Conservation (phyloP, 352 stramenopile genomes). For the Discostella stelligera region DNA sequence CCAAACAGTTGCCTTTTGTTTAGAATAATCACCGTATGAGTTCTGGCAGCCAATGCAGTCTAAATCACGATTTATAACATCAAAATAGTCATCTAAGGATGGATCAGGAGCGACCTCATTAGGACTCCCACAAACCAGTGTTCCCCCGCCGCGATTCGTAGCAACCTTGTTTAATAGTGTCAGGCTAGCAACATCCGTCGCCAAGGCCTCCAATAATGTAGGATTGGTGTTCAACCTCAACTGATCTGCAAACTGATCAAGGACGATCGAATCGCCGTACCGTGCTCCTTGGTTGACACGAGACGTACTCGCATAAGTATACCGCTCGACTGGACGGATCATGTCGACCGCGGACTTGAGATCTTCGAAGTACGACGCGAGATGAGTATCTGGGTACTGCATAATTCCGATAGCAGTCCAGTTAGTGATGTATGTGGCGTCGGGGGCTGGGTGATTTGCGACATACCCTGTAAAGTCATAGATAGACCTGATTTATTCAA, state of each 20-base stretch:
- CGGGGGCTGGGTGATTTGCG: conserved; percentile 16
- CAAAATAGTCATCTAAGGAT: conserved; percentile 59
- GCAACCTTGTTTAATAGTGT: conserved; percentile 37
- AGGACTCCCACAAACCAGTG: conserved; percentile 53
- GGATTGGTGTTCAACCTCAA: conserved; percentile 38
- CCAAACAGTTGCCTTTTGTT: conserved; percentile 60
- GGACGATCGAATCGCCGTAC: conserved; percentile 52
- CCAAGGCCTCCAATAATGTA: conserved; percentile 26
- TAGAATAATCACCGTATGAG: conserved; percentile 44
- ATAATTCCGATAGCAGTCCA: conserved; percentile 42
- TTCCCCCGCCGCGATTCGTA: conserved; percentile 42
- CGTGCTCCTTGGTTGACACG: conserved; percentile 48
- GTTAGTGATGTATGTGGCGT: conserved; percentile 29
- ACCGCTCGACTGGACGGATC: conserved; percentile 30
- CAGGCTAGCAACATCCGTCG: conserved; percentile 29
- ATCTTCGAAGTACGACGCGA: conserved; percentile 48
- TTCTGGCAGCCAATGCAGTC: conserved; percentile 50
- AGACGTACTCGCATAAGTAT: conserved; percentile 37
- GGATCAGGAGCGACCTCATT: conserved; percentile 64
- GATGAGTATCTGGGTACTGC: conserved; percentile 43
- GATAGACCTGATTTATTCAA: conserved; percentile 37
- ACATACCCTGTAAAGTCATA: conserved; percentile 57
- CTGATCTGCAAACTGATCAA: conserved; percentile 52
- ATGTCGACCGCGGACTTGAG: conserved; percentile 9
- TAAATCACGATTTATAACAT: conserved; percentile 51